These are phyloP conservation scores for Thalassiosira exigua DNA, from an alignment of 352 stramenopile genomes.

Conservation along the genomic window DNA sequence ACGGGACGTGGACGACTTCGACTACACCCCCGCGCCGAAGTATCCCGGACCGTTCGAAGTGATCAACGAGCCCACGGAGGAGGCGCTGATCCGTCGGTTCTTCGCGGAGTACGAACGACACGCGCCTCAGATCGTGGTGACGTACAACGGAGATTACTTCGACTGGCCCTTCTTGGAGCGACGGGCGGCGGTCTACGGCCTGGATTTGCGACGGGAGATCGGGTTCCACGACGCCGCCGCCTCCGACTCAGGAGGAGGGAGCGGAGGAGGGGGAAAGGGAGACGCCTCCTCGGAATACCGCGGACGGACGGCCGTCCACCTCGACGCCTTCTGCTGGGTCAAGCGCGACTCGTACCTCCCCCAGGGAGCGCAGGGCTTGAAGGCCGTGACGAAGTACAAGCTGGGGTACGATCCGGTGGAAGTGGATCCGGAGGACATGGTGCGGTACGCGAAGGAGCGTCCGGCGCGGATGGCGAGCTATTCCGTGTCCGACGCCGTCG, in stretches of 20 bases:
- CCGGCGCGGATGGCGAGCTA: constrained; percentile 98
- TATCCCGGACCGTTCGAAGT: constrained; percentile 95
- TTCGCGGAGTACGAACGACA: constrained; percentile 89
- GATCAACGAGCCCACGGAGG: constrained; percentile 92
- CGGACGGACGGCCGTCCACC: constrained; percentile 92
- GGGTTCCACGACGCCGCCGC: constrained; percentile 83
- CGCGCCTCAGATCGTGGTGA: constrained; percentile 98
- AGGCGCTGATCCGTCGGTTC: constrained; percentile 75
- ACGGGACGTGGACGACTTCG: constrained; percentile 97
- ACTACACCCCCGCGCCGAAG: constrained; percentile 97
- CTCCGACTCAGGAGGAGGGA: constrained; percentile 23
- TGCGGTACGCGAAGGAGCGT: constrained; percentile 92
- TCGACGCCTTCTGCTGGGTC: constrained; percentile 99
- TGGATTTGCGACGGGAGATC: constrained; percentile 91
- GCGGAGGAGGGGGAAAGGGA: constrained; percentile 16
- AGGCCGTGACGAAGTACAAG: constrained; percentile 99
- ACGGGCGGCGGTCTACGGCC: constrained; percentile 90
- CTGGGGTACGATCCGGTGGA: constrained; percentile 97
- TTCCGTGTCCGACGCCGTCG: constrained; percentile 99
- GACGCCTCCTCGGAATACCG: constrained; percentile 89
- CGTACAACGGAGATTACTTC: constrained; percentile 99
- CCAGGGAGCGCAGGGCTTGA: constrained; percentile 97
- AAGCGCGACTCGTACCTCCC: constrained; percentile 99
- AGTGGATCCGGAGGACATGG: constrained; percentile 99
- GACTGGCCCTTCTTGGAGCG: constrained; percentile 98